A percentile compares a stretch with the other conserved stretches of the same genome.
Conservation (phyloP, 495 filamentous ascomycete genomes). For the Podospora conica region DNA sequence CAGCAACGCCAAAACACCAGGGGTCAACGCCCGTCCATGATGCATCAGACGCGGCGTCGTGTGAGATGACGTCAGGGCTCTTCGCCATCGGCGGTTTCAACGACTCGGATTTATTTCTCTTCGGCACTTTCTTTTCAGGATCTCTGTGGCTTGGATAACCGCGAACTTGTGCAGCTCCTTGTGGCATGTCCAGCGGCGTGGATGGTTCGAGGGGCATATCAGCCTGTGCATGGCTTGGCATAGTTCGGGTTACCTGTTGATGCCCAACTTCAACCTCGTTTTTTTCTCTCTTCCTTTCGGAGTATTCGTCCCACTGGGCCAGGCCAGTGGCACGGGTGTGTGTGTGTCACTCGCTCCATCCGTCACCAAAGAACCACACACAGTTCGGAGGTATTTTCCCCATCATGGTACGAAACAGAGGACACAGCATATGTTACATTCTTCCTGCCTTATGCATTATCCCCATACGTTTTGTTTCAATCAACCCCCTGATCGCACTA, state of each 20-base stretch:
- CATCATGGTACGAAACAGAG: not conserved
- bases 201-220: not conserved
- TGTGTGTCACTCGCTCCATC: not conserved
- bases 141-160: not conserved
- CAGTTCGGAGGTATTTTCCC: not conserved
- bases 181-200: not conserved
- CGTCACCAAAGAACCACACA: not conserved
- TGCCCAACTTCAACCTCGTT: not conserved
- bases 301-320: not conserved
- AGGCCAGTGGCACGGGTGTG: too few relatives aligned
- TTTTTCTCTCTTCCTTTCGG: not conserved
- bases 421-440: not conserved
- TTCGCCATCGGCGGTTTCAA: not conserved
- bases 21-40: not conserved
- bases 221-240: not conserved
- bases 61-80: not conserved
- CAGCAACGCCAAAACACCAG: not conserved
- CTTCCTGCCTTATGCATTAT: not conserved
- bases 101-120: not conserved
- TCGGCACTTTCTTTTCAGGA: not conserved
- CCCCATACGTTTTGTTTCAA: not conserved
- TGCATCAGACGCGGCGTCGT: not conserved
- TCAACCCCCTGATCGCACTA: not conserved
- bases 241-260: not conserved
- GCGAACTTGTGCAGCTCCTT: not conserved